A percentile compares a stretch with the other conserved stretches of the same genome.
These are phyloP conservation scores for Polytolypa hystricis DNA, from an alignment of 2,329 filamentous ascomycete species.

Conservation along the genomic window DNA sequence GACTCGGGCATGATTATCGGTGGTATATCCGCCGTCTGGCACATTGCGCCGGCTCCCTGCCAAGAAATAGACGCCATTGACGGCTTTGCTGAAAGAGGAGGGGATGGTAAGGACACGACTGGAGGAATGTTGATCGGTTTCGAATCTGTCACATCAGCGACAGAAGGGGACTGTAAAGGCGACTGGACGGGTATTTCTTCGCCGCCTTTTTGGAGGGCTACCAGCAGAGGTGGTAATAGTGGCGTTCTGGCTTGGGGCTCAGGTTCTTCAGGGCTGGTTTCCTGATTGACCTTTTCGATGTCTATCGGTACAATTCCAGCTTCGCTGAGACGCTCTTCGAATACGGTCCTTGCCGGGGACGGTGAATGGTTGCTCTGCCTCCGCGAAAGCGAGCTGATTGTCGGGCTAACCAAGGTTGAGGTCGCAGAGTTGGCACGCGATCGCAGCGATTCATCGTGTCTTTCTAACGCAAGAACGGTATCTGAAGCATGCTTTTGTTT, in stretches of 20 bases:
- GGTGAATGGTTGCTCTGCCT: conserved; percentile 46
- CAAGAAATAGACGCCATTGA: conserved; percentile 65
- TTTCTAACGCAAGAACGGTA: conserved; percentile 19
- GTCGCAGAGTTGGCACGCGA: conserved; percentile 35
- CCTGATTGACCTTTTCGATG: conserved; percentile 41
- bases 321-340: conserved; percentile 42
- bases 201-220: conserved; percentile 39
- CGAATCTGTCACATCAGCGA: conserved; percentile 48
- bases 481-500: conserved; percentile 28
- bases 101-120: conserved; percentile 47
- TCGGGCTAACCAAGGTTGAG: conserved; percentile 27
- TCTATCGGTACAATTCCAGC: conserved; percentile 43
- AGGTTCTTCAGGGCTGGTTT: conserved; percentile 42
- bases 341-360: conserved; percentile 53
- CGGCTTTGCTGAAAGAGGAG: conserved; percentile 64
- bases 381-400: conserved; percentile 25
- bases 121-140: conserved; percentile 35
- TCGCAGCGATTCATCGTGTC: conserved; percentile 22
- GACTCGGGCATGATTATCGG: conserved; percentile 54
- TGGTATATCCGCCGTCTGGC: conserved; percentile 47
- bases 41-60: conserved; percentile 33
- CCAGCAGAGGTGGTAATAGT: conserved; percentile 70
- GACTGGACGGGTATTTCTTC: conserved; percentile 54
- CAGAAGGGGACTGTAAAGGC: conserved; percentile 74
- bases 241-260: conserved; percentile 66